Base-by-base conservation (phyloP, 495 filamentous ascomycete species). In the Aspergillus steynii region DNA sequence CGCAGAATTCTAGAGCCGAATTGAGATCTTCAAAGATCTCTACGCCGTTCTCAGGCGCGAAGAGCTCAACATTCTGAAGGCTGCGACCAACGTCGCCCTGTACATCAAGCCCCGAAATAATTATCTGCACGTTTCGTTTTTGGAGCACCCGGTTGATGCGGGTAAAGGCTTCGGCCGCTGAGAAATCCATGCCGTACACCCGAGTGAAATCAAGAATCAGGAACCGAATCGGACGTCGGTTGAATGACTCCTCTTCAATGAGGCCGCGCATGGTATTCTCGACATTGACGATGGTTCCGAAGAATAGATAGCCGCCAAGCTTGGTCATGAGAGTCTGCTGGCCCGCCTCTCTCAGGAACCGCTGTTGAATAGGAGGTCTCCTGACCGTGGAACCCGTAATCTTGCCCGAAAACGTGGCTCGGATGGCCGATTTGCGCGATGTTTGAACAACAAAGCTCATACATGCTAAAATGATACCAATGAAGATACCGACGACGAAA, bases 181-280 rank as follows among this genome's bases (percentile, higher is more conserved):
- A 97, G 72, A 95, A 98, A 74, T 99, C 95, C 27, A 98, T 78
- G 8, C 95, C 95, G 15, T 91, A 93, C 65, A 99, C 94, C 59
- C 93, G 87, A 65, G 84, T 83, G 58, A 99, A 83, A 67, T 98
- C 95, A 47, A 99, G 77, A n/a, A 98, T 86, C 49, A 99, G 76
- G 71, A 90, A 98, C 60, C 90, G 86, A 66, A 97, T 96, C 1
- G 93, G 94, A 29, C 85, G 86, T 51, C 79, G 68, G 42, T 77
- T 77, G 72, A 96, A 97, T 2, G 86, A 83, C 52, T 96, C 87
- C 26, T 95, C 91, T 47, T 91, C 85, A 32, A 98, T 88, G 53
- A 97, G 75, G 1, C 80, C 84, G 26, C 92, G 84, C 68, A 97
- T 91, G 56, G 88, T 88, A 57, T 90, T 89, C 73, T 99, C 95